Evolutionary conservation across 2,329 filamentous ascomycete species (phyloP), one percentile per base, ranked within the genome.

Genomic region (Ascomycota sp.): DNA sequence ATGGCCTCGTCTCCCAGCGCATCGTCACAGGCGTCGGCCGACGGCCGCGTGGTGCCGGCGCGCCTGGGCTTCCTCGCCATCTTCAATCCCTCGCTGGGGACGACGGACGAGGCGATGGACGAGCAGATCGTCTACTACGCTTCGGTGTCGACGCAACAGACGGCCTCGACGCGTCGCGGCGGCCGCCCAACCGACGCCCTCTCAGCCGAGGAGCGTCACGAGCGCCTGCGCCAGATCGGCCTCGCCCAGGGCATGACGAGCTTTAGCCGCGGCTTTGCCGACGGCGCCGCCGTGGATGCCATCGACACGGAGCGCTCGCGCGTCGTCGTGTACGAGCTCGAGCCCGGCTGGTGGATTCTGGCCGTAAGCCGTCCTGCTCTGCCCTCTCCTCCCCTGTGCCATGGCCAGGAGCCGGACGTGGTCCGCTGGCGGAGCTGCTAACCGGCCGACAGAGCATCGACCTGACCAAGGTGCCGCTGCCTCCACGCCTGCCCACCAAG

Each of bases 181-280:
- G 48, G 51, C 20, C 51, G 52, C 12, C 55, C 57, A 2, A 57
- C 52, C 9, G 55, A 59, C 21, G 47, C 48, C 30, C 38, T 64
- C 20, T 61, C 61, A 2, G 54, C 66, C 29, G 71, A 80, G 39
- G 72, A 83, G 44, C 70, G 73, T 45, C 89, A 95, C 52, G 79
- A 92, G 56, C 76, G 75, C 42, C 59, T 95, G 43, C 70, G 89
- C 38, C 85, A 94, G 59, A 83, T 98, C 47, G 89, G 89, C 23
- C 69, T 98, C 37, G 89, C 89, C 25, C 89, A 98, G 57, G 89
- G 85, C 47, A 93, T 95, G 76, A 76, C 92, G 34, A 79, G 75
- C 48, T 98, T 98, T 56, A 79, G 80, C 43, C 76, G 74, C 46
- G 85, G 74, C 43, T 98, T 98, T 52, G 78, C 85, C 2, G 65